Evolutionary conservation across 129 eudicot genomes (phyloP), one percentile per base, ranked within the genome.

Genomic region (Centella asiatica): DNA sequence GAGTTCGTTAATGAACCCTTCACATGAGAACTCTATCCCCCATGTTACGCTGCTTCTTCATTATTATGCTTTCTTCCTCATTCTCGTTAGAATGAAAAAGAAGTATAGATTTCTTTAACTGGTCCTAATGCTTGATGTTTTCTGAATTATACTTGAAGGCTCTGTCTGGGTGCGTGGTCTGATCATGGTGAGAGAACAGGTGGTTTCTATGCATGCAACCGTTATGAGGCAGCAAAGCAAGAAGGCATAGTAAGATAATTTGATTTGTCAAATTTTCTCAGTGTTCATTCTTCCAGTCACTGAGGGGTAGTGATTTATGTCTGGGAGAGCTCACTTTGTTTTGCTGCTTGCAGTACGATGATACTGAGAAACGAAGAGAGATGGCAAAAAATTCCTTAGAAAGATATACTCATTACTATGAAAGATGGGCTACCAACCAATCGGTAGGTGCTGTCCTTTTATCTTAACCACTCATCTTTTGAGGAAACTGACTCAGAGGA

Each of bases 171-270:
- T 76, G 83, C 96, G 37, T 92, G 99, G 99, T 67, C 96, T 23
- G 96, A 87, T 62, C 99, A 92, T 62, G 99, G 99, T 76, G 96
- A 87, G 76, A 92, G 86, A 68, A 92, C 96, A 50, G 98, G 98
- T 63, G 98, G 98, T 18, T 92, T 87, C 67, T 92, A 92, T 76
- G 96, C 99, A 47, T 92, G 99, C 80, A 92, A 92, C 57, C 90
- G 99, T 45, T 92, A 92, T 64, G 99, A 92, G 50, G 80, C 95
- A 49, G 99, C 95, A 62, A 92, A 85, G 75, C 96, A 92, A 69
- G 95, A 87, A 69, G 99, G 99, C 69, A 88, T 69, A 82, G 98
- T 92, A 76, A 70, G 81, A 51, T 78, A 61, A 40, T 32, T 15
- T 70, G 40, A 29, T 32, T 33, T 72, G 17, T 69, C 44, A 53